Base-by-base conservation (phyloP, 2,329 filamentous ascomycete species). In the Daldinia sp. region DNA sequence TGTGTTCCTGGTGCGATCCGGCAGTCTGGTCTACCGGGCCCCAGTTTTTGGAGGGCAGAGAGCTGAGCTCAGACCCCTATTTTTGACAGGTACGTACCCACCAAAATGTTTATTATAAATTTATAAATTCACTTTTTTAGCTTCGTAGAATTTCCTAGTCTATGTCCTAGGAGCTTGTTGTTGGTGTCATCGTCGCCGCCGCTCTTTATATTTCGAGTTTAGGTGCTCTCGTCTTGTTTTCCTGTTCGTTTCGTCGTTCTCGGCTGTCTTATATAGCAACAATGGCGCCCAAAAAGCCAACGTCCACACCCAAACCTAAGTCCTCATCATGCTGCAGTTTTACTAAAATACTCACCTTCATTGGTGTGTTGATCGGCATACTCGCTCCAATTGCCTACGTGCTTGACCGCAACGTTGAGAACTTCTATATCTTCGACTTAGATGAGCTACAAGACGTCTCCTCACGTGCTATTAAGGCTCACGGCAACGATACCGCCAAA, bases 371-470 rank as follows among this genome's bases (percentile, higher is more conserved):
- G 53, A 79, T 89, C 58, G 88, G 84, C 62, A 74, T 89, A 69
- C 77, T 90, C 60, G 81, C 84, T 12, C 84, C 86, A 6, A 73
- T 89, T 61, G 81, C 86, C 74, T 87, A 86, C 79, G 74, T 86
- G 67, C 78, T 89, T 44, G 88, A 91, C 79, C 82, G 85, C 74
- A 87, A 87, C 79, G 81, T 88, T 64, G 83, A 88, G 69, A 81
- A 79, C 65, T 90, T 94, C 83, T 96, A 94, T 85, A 88, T 96
- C 79, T 94, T 97, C 81, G 82, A 89, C 60, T 87, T 87, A 1
- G 83, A 85, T 15, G 86, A 93, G 69, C 85, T 97, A 67, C 88
- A 93, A 77, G 85, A 90, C 68, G 81, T 96, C 37, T 86, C 91
- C 10, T 82, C 87, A 79, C 86, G 88, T 69, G 91, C 88, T 35